Base-by-base conservation (phyloP, 2,329 filamentous ascomycete species). In the Juglanconis sp. region DNA sequence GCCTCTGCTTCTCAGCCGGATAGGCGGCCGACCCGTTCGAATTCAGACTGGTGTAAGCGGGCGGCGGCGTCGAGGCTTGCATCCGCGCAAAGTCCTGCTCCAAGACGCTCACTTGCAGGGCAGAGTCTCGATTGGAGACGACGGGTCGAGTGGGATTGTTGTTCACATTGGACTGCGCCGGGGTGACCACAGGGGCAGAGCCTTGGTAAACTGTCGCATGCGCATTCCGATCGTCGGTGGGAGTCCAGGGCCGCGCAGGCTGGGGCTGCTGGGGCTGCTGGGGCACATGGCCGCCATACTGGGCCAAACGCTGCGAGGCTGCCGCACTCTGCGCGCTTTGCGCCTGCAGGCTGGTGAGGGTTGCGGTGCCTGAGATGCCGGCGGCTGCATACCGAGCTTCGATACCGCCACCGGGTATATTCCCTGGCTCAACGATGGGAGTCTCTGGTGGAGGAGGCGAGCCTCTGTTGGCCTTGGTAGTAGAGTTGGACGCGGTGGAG, bases 371-470 rank as follows among this genome's bases (percentile, higher is more conserved):
- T 3, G 92, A 91, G 65, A 96, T 96, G 40, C 93, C 93, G 34
- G 92, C 90, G 3, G 92, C 92, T 3, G 93, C 93, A 80, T 96
- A 97, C 58, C 92, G 86, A 54, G 92, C 91, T 72, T 96, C 93
- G 67, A 97, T 96, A 59, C 91, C 91, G 46, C 90, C 91, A 57
- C 87, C 86, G 2, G 88, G 86, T n/a, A 87, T 80, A 56, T 80
- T 81, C 17, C 85, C 87, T 1, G 89, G 90, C 46, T 89, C 90
- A 35, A 89, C 83, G 63, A 94, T 83, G 36, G 95, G 92, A 0
- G 95, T 98, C 73, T 98, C 94, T 8, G 95, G 95, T 1, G 95
- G 95, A 4, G 95, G 94, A 5, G 95, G 95, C 34, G 94, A 98
- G 48, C 95, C 95, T 67, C 95, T 85, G 70, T 90, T 93, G 24